Base-by-base conservation (phyloP, 805 yeast species). In the Komagataella phaffii region DNA sequence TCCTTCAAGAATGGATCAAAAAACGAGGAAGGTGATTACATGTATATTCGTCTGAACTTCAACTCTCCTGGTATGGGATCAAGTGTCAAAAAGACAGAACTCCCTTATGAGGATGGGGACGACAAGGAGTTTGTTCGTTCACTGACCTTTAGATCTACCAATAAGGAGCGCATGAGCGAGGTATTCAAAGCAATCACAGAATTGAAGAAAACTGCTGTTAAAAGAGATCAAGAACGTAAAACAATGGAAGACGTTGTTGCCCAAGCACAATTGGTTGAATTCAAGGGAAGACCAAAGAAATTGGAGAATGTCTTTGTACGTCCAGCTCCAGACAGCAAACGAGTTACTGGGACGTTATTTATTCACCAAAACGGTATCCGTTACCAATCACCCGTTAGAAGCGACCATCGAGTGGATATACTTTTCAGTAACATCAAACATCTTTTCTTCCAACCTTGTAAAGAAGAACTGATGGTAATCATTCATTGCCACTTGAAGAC, bases 241-340 rank as follows among this genome's bases (percentile, higher is more conserved):
- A 95, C 85, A 59, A 73, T 89, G 71, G 96, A 93, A 3, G 99
- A 93, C 63, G 96, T 91, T 50, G 91, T 91, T 30, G 83, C 86
- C 48, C 99, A 91, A 70, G 98, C 90, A 51, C 87, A 78, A 58
- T 75, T 91, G 59, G 70, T 88, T 54, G 96, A 90, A 67, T 77
- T 84, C 53, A 82, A 80, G 63, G 85, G 90, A 47, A 79, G 98
- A 59, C 87, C 96, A 44, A 81, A 82, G 68, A 81, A 91, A 64
- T 72, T 93, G 56, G 98, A 91, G 56, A 83, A 84, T 54, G 90
- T 93, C 1, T 88, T 83, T 64, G 85, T 90, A 49, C 83, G 98
- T 64, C 99, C 99, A 45, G 88, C 90, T 49, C 97, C 97, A 0
- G 99, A 91, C 65, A 85, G 96, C n/a, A 91, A 91, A 65, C 87